Evolutionary conservation across 2,329 filamentous ascomycete genomes (phyloP), one percentile per base, ranked within the genome.

Genomic region (Coniochaeta sp.): DNA sequence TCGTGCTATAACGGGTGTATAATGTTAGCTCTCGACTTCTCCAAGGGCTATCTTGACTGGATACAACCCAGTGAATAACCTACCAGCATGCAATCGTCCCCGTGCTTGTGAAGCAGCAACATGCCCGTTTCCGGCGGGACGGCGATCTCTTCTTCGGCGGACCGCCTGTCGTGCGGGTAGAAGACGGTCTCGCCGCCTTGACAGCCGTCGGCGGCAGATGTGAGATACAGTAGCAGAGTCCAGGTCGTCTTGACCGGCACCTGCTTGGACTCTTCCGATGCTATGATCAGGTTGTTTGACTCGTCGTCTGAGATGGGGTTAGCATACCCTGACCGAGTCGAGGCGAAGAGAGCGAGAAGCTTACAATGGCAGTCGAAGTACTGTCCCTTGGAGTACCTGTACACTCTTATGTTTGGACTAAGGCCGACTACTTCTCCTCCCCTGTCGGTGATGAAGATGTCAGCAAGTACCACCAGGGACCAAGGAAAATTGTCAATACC

Each of bases 331-430:
- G n/a, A 14, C 20, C 27, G 22, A 42, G 10, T 4, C 20, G 12
- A 4, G 3, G 20, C n/a, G 38, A 20, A 6, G 28, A 48, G 38
- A 40, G 49, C 3, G 10, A 4, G 16, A 27, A 20, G 79, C 86
- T 61, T 79, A 92, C 89, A 96, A 66, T 96, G 92, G 61, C 89
- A 86, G 63, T 91, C 91, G 65, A 96, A 96, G 66, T 91, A 96
- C 65, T 96, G 91, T 0, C 89, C 89, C 57, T 86, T 81, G 1
- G 78, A 81, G 67, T 96, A 96, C 20, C 91, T 81, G 70, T 96
- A 96, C 27, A 96, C 82, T 30, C 92, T 79, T 51, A 96, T 95
- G 58, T 95, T 95, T 8, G 89, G 83, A 67, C 90, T 96, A 54
- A 96, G 70, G 0, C 91, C 91, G n/a, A 95, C 71, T 0, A 89